Base-by-base conservation (phyloP, 805 yeast species). In the Teunomyces kruisii region DNA sequence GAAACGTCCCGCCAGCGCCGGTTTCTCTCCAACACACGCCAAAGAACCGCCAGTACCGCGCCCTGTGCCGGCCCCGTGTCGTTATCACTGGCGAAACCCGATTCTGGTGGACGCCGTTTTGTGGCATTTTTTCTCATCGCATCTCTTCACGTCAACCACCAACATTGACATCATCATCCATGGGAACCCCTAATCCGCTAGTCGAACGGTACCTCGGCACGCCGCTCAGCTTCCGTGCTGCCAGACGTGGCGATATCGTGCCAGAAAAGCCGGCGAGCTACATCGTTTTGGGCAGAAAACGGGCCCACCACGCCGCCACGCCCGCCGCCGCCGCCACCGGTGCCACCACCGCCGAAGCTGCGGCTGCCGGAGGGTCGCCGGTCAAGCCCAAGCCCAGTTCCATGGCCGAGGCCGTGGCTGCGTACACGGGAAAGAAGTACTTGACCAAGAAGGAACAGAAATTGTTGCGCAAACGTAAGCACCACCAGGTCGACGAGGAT, bases 141-240 rank as follows among this genome's bases (percentile, higher is more conserved):
- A 33, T 42, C 35, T 37, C 45, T 22, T 30, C 15, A 13, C 36
- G 22, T 19, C 22, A 19, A 32, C 24, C 33, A 22, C 13, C 15
- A 40, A 32, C 33, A 13, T 4, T 3, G 13, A 29, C 26, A 32
- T 15, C 36, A 26, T 31, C 27, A 17, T n/a, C 15, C n/a, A 40
- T 26, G 43, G 43, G 30, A 22, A 24, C 38, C 27, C 38, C 38
- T 33, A 72, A 78, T 40, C 87, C 88, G n/a, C 60, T 81, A 37
- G 78, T 83, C 47, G 87, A 82, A 54, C 71, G 86, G 54, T 72
- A 84, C 44, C 68, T 83, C 32, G 65, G 82, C 24, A 78, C 79
- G 45, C 90, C 89, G 8, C 60, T 84, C 42, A 72, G 71, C 24
- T 88, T 88, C 62, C 80, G 76, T 43, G 71, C 80, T 3, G 90